Evolutionary conservation across 768 basidiomycete species (phyloP).

Genomic region (Agaricus blazei): DNA sequence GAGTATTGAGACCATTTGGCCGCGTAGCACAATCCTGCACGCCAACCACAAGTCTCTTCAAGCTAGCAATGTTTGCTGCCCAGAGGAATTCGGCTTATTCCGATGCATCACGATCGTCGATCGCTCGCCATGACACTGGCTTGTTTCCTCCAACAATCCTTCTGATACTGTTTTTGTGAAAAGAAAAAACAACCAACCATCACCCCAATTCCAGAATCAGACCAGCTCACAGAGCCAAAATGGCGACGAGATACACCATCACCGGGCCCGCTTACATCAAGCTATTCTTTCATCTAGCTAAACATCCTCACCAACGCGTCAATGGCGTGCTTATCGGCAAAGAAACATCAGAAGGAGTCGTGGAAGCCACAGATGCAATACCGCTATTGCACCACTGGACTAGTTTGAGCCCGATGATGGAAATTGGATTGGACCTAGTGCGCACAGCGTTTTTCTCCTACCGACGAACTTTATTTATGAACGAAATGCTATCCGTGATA

Average conservation of each 20-base stretch:
- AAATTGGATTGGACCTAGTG: slow-evolving; percentile 76
- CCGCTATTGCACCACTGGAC: slow-evolving; percentile 87
- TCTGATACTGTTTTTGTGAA: background rate
- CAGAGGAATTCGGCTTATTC: background rate
- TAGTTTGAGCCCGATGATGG: slow-evolving; percentile 80
- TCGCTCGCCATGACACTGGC: background rate
- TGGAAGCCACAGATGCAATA: slow-evolving; percentile 59
- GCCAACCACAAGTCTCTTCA: too few species aligned
- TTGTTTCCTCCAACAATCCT: background rate
- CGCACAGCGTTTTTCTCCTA: slow-evolving; percentile 17
- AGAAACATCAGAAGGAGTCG: slow-evolving; percentile 22
- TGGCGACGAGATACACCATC: slow-evolving; percentile 40
- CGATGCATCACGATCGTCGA: background rate
- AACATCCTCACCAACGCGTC: slow-evolving; percentile 69
- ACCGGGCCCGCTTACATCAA: slow-evolving; percentile 65
- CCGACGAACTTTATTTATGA: too few species aligned
- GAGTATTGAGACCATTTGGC: too few species aligned
- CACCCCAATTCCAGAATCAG: background rate
- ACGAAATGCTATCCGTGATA: background rate
- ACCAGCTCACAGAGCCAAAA: background rate
- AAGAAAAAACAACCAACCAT: too few species aligned
- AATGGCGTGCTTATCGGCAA: slow-evolving; percentile 76
- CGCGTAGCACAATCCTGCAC: too few species aligned
- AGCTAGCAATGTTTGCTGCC: too few species aligned
- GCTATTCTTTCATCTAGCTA: slow-evolving; percentile 73